Evolutionary conservation across 257 asterid species (phyloP).

Genomic region (Salvia hispanica): DNA sequence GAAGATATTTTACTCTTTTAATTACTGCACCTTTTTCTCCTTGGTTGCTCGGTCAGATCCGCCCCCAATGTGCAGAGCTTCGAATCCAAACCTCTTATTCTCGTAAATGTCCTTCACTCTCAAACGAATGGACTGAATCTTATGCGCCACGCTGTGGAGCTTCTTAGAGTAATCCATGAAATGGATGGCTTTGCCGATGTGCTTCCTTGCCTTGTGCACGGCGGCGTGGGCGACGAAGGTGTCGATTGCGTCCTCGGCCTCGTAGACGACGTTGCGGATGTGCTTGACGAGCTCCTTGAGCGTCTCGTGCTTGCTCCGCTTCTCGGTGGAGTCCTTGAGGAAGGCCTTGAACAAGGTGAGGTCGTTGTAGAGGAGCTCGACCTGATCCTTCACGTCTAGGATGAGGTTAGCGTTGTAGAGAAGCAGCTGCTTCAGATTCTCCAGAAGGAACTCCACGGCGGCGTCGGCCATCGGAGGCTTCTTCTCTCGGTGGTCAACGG

Average conservation of each 20-base stretch:
- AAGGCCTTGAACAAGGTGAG: conserved; percentile 48
- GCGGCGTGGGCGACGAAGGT: conserved; percentile 51
- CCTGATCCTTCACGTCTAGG: conserved; percentile 40
- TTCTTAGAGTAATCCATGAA: conserved; percentile 43
- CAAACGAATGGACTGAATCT: conserved; percentile 37
- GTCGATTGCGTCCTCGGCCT: conserved; percentile 65
- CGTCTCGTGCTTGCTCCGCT: conserved; percentile 39
- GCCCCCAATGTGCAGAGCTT: conserved; percentile 38
- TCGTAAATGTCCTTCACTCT: conserved; percentile 48
- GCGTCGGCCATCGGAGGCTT: conserved; percentile 51
- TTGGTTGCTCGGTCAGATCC: conserved; percentile 22
- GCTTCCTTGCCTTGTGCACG: conserved; percentile 46
- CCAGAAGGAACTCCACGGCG: conserved; percentile 54
- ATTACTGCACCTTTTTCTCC: conserved; percentile 45
- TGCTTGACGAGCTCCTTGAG: conserved; percentile 48
- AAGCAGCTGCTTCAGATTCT: conserved; percentile 54
- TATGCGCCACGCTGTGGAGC: conserved; percentile 36
- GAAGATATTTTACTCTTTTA: too few species aligned
- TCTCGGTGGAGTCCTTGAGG: conserved; percentile 47
- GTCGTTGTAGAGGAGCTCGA: conserved; percentile 44
- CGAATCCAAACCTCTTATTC: conserved; percentile 46
- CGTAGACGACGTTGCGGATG: conserved; percentile 47
- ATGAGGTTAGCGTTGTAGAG: conserved; percentile 48
- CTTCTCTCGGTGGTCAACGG: not conserved
- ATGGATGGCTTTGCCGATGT: conserved; percentile 36